Percentiles rank a stretch among this genome's conserved stretches.
These are phyloP conservation scores for Chrysoporthe puriensis DNA, from an alignment of 2,329 filamentous ascomycete species.

Conservation along the genomic window DNA sequence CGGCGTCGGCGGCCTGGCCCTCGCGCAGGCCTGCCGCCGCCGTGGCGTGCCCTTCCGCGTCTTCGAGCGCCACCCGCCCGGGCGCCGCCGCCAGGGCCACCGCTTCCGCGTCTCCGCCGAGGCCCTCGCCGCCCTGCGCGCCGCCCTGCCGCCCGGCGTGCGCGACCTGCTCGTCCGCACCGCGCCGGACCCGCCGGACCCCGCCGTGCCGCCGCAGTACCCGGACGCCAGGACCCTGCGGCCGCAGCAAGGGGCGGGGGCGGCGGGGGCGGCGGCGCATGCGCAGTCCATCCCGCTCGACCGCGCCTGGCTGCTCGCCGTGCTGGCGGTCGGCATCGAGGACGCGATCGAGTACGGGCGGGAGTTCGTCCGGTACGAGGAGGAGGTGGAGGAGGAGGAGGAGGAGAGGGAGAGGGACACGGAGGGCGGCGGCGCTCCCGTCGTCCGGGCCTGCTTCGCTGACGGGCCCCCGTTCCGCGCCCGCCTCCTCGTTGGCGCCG, in stretches of 20 bases:
- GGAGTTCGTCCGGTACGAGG: slow-evolving; percentile 31
- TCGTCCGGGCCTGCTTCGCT: slow-evolving; percentile 36
- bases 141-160: not conserved
- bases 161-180: not conserved
- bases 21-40: slow-evolving; percentile 5
- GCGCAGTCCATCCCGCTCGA: slow-evolving; percentile 36
- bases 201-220: not conserved
- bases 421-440: not conserved
- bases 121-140: slow-evolving; percentile 3
- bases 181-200: not conserved
- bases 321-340: slow-evolving; percentile 38
- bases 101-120: slow-evolving; percentile 8
- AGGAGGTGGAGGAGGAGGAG: not conserved
- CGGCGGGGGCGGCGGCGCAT: not conserved
- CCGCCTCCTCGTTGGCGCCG: slow-evolving; percentile 43
- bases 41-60: slow-evolving; percentile 11
- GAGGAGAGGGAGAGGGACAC: not conserved
- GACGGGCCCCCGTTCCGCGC: slow-evolving; percentile 40
- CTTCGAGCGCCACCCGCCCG: slow-evolving; percentile 9
- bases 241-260: not conserved
- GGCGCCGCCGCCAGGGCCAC: slow-evolving; percentile 10
- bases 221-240: not conserved
- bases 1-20: slow-evolving; percentile 13
- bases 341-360: slow-evolving; percentile 39
- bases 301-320: slow-evolving; percentile 38